Conservation (phyloP, 176 grass and related monocot genomes). For the Musa troglodytarum region DNA sequence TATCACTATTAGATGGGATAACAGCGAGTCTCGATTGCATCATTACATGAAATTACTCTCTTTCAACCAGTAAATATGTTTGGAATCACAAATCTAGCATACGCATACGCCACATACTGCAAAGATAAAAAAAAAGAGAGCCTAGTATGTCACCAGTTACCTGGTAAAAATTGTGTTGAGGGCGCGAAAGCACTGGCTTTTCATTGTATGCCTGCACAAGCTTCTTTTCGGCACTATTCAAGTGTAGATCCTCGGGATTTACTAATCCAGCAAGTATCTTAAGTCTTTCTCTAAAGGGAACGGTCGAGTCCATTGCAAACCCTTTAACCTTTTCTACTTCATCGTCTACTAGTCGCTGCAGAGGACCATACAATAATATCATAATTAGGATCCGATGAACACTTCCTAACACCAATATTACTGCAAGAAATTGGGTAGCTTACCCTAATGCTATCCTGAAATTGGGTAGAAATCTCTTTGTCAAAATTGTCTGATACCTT, state of each 20-base stretch:
- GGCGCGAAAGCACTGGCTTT: slow-evolving; percentile 72
- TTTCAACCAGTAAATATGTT: not conserved
- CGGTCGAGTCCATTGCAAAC: slow-evolving; percentile 52
- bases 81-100: not conserved
- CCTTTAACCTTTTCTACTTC: slow-evolving; percentile 77
- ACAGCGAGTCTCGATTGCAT: no score
- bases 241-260: slow-evolving; percentile 78
- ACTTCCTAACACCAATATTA: no score
- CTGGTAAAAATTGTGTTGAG: slow-evolving; percentile 87
- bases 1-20: no score
- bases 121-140: not conserved
- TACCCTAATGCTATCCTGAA: slow-evolving; percentile 83
- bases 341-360: slow-evolving; percentile 65
- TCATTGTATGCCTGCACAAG: slow-evolving; percentile 81
- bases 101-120: not conserved
- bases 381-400: no score
- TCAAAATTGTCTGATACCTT: slow-evolving; percentile 81
- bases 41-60: no score
- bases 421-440: not conserved
- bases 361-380: not conserved
- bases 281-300: slow-evolving; percentile 71
- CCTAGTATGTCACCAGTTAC: slow-evolving; percentile 22
- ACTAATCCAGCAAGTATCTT: slow-evolving; percentile 77
- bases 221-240: slow-evolving; percentile 62
- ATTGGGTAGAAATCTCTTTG: slow-evolving; percentile 69